Conservation (phyloP, 1,284 basidiomycete species). For the Phellinidium pouzarii region DNA sequence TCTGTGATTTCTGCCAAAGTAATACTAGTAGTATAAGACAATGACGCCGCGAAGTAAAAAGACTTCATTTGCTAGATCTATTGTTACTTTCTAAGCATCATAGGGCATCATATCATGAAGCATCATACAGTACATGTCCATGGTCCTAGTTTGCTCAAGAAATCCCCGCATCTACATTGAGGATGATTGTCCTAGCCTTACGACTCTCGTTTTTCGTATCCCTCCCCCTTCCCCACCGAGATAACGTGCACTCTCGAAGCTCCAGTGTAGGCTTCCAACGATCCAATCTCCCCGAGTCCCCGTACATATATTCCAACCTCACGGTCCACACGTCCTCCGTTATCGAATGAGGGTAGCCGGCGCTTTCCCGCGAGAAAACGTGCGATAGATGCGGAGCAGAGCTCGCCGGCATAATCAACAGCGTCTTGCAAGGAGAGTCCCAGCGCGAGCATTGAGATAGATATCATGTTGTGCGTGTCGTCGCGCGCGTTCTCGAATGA, state of each 20-base stretch:
- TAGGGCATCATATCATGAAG: no score
- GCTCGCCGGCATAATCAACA: slow-evolving; percentile 34
- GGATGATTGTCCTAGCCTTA: no score
- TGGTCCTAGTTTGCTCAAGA: no score
- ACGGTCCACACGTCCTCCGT: slow-evolving; percentile 28
- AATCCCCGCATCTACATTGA: no score
- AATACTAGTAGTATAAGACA: no score
- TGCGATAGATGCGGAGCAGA: slow-evolving; percentile 33
- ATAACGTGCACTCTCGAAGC: slow-evolving; percentile 28
- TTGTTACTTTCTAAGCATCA: no score
- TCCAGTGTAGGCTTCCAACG: slow-evolving; percentile 36
- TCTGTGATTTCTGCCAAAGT: no score
- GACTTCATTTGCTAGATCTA: no score
- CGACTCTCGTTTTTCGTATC: slow-evolving; percentile 15
- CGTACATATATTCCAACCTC: slow-evolving; percentile 31
- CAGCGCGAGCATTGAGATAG: slow-evolving; percentile 26
- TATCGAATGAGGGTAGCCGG: slow-evolving; percentile 33
- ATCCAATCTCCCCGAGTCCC: slow-evolving; percentile 36
- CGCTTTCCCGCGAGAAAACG: slow-evolving; percentile 29
- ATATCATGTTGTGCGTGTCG: slow-evolving; percentile 39
- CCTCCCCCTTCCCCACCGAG: slow-evolving; percentile 15
- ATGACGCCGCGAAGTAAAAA: no score
- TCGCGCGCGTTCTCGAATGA: slow-evolving; percentile 38
- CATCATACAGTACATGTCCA: no score
- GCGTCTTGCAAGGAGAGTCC: slow-evolving; percentile 33